Evolutionary conservation across 2,329 filamentous ascomycete species (phyloP).

Genomic region (Trichoderma koningiopsis): DNA sequence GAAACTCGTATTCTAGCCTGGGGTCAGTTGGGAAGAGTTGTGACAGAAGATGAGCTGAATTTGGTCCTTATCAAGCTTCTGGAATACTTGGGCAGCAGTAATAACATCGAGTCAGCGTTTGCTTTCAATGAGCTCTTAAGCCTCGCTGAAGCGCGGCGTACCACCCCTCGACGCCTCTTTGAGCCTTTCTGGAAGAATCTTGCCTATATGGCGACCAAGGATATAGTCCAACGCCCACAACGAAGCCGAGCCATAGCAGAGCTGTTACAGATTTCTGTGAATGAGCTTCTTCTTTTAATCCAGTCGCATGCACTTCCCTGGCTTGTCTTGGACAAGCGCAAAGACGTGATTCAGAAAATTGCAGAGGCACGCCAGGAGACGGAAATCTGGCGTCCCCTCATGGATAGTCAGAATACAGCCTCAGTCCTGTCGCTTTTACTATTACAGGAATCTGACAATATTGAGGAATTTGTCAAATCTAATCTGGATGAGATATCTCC

Average conservation of each 20-base stretch:
- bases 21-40: conserved; percentile 77
- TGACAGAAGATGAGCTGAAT: conserved; percentile 81
- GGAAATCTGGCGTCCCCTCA: conserved; percentile 59
- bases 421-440: conserved; percentile 62
- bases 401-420: conserved; percentile 60
- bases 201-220: conserved; percentile 79
- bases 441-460: conserved; percentile 57
- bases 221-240: conserved; percentile 78
- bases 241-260: conserved; percentile 80
- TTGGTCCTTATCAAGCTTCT: conserved; percentile 81
- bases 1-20: conserved; percentile 86
- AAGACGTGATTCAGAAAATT: conserved; percentile 78
- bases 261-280: conserved; percentile 73
- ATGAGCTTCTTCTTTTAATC: conserved; percentile 72
- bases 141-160: conserved; percentile 65
- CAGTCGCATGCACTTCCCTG: conserved; percentile 84
- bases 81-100: conserved; percentile 83
- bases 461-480: conserved; percentile 68
- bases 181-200: conserved; percentile 87
- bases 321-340: conserved; percentile 76
- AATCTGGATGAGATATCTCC: conserved; percentile 69
- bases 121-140: conserved; percentile 81
- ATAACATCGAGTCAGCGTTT: conserved; percentile 75
- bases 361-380: conserved; percentile 73
- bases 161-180: conserved; percentile 69